These are phyloP conservation scores for Candida suzukii DNA, from an alignment of 805 yeast genomes.

Conservation along the genomic window DNA sequence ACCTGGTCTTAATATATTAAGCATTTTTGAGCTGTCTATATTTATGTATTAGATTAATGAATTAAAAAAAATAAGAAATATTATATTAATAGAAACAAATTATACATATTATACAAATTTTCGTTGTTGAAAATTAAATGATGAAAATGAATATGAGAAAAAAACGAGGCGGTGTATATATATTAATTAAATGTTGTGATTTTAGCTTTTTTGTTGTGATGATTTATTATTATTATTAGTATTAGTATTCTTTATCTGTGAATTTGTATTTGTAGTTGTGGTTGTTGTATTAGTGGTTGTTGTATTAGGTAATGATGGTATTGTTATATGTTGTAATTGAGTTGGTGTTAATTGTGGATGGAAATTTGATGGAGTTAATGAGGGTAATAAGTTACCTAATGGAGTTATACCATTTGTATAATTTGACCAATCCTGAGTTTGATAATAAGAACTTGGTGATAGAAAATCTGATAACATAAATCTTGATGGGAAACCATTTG, in stretches of 20 bases:
- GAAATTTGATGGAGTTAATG: background rate
- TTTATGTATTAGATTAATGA: too few relatives aligned
- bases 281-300: background rate
- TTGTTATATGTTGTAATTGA: background rate
- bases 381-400: constrained; percentile 19
- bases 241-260: background rate
- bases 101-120: too few relatives aligned
- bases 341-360: background rate
- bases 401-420: constrained; percentile 35
- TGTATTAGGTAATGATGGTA: background rate
- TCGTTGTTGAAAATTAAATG: too few relatives aligned
- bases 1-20: too few relatives aligned
- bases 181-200: too few relatives aligned
- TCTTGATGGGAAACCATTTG: constrained; percentile 68
- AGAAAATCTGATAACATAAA: constrained; percentile 68
- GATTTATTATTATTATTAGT: background rate
- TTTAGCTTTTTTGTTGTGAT: too few relatives aligned
- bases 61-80: too few relatives aligned
- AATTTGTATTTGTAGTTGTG: background rate
- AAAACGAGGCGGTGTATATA: too few relatives aligned
- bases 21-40: too few relatives aligned
- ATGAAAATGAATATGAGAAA: too few relatives aligned
- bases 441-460: constrained; percentile 72
- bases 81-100: too few relatives aligned
- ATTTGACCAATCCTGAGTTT: constrained; percentile 43